Conservation (phyloP, 495 filamentous ascomycete genomes). For the Talaromyces liani region DNA sequence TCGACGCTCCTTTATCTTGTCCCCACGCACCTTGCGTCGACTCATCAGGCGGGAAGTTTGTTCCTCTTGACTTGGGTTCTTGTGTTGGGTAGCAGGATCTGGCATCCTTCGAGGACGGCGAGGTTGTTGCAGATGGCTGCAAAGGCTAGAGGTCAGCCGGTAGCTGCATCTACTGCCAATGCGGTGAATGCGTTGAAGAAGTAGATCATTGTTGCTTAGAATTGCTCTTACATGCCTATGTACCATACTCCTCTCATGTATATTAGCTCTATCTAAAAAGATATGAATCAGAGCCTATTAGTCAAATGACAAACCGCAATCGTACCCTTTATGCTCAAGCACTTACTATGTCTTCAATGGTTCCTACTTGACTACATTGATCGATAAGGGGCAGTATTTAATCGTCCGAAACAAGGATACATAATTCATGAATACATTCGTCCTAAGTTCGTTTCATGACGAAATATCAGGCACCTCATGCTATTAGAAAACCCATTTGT, state of each 20-base stretch:
- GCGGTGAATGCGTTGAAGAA: constrained; percentile 23
- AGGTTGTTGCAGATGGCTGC: constrained; percentile 39
- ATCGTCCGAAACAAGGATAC: not conserved
- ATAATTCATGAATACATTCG: not conserved
- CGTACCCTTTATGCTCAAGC: not conserved
- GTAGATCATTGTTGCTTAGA: not conserved
- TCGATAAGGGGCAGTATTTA: not conserved
- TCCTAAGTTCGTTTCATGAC: not conserved
- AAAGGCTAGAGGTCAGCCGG: constrained; percentile 27
- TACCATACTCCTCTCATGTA: constrained; percentile 13
- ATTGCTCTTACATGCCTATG: not conserved
- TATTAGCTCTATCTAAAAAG: not conserved
- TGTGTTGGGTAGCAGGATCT: constrained; percentile 60
- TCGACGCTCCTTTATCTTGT: constrained; percentile 88
- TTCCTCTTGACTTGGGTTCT: constrained; percentile 76
- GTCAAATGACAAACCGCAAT: not conserved
- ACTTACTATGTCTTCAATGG: not conserved
- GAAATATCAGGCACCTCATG: not conserved
- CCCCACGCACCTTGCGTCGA: constrained; percentile 76
- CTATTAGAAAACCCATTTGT: not conserved
- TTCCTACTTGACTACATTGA: too few species aligned
- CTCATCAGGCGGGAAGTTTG: constrained; percentile 87
- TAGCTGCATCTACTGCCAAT: constrained; percentile 19
- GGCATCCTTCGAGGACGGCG: constrained; percentile 44
- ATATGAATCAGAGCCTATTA: not conserved